phyloP scores from a whole-genome alignment of 176 grass and related monocot species.

The Oryza meridionalis region DNA sequence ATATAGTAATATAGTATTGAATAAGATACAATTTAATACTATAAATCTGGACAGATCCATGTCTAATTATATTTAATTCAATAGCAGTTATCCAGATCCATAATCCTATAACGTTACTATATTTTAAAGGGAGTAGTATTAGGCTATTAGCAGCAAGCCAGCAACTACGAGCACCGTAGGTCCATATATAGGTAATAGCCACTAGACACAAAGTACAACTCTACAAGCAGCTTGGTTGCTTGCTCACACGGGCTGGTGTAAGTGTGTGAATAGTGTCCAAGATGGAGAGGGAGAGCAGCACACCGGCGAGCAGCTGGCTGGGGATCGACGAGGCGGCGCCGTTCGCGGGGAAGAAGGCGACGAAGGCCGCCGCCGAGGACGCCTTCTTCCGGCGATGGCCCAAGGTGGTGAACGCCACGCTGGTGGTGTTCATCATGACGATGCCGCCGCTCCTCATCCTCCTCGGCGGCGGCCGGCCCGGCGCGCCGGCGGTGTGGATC shows the following conservation, averaged over 20 bases:
- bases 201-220: not conserved
- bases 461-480: not conserved
- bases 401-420: conserved; percentile 17
- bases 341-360: conserved; percentile 29
- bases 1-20: too few species aligned
- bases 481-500: conserved; percentile 38
- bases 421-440: conserved; percentile 37
- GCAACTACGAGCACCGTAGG: not conserved
- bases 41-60: too few species aligned
- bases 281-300: not conserved
- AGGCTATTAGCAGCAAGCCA: not conserved
- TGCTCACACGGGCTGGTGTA: not conserved
- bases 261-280: not conserved
- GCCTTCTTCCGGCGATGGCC: conserved; percentile 23
- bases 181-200: not conserved
- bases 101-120: too few species aligned
- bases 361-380: not conserved
- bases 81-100: too few species aligned
- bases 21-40: too few species aligned
- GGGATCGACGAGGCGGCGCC: conserved; percentile 33
- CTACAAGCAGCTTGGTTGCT: not conserved
- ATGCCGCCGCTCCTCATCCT: conserved; percentile 29
- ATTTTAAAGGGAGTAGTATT: too few species aligned
- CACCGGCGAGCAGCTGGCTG: not conserved
- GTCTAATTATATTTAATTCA: too few species aligned